phyloP scores from a whole-genome alignment of 2,329 filamentous ascomycete species.

The Pestalotiopsis sp. region DNA sequence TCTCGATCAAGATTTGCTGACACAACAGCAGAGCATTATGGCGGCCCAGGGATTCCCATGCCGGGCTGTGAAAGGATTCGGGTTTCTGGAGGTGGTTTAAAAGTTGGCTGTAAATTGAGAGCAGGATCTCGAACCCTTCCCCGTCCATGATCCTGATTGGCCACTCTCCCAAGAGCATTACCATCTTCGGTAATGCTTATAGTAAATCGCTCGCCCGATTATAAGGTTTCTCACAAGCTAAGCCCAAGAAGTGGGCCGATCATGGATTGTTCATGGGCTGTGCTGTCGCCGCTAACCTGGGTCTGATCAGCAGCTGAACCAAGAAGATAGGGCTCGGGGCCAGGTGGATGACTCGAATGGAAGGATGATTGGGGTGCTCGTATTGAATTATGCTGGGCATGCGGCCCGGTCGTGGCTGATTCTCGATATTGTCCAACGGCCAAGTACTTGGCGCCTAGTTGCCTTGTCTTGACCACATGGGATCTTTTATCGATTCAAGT shows the following conservation, averaged over 20 bases:
- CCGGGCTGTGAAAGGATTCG: background rate
- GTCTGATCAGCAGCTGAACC: background rate
- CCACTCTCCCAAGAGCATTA: background rate
- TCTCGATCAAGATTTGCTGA: background rate
- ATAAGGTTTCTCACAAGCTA: background rate
- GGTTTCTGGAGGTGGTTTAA: background rate
- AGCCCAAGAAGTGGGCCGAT: background rate
- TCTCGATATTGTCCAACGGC: background rate
- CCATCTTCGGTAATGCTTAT: background rate
- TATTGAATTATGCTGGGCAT: background rate
- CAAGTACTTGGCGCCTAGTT: background rate
- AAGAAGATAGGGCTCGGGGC: background rate
- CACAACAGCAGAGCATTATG: background rate
- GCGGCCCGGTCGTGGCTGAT: background rate
- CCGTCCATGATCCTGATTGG: background rate
- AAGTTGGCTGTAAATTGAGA: background rate
- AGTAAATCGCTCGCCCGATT: background rate
- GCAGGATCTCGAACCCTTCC: background rate
- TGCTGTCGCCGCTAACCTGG: background rate
- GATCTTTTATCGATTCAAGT: too few relatives aligned
- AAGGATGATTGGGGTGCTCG: background rate
- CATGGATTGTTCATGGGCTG: background rate
- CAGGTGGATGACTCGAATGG: too few relatives aligned
- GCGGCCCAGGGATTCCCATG: too few relatives aligned
- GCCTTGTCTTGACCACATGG: background rate